Base-by-base conservation (phyloP, 2,329 filamentous ascomycete species). In the Curvularia hawaiiensis region DNA sequence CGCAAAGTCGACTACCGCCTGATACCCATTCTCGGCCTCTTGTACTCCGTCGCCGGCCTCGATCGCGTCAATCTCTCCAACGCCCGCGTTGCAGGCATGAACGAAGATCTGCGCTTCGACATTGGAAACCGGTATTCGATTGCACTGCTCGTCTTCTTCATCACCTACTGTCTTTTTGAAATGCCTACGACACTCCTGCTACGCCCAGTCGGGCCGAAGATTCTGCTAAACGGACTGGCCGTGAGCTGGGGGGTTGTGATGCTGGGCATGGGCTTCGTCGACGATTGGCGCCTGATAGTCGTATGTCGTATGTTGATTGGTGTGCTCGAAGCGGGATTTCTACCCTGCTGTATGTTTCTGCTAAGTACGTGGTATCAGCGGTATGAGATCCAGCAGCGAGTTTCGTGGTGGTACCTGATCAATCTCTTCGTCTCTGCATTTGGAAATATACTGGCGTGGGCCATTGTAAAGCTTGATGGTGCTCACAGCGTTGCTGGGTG, bases 341-440 rank as follows among this genome's bases (percentile, higher is more conserved):
- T 62, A 24, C 66, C 66, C 4, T 65, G 66, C 12, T 61, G 56
- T 7, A 54, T 66, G 14, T 69, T 62, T 35, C 40, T 69, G 2
- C 28, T 69, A 26, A 56, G 56, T 8, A 66, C 55, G 1, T 69
- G 66, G 66, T 69, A 69, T 35, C 49, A 56, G 6, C 50, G 62
- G 1, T 69, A 53, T 30, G 67, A 70, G 41, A 62, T 65, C 2
- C 63, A 63, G 26, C 66, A 64, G 44, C 35, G 67, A 3, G 59
- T 68, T 4, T 64, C 60, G 9, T 52, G 58, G 1, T 70, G 68
- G 44, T 70, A 68, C 30, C 52, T 67, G 40, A 64, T 70, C 2
- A 57, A 70, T 3, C 55, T 73, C 10, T 50, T 73, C 2, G 59
- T 69, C 5, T 66, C 65, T 38, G 72, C 65, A 0, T 74, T 74